Base-by-base conservation (phyloP, 2,329 filamentous ascomycete genomes). In the Fusarium duplospermum region DNA sequence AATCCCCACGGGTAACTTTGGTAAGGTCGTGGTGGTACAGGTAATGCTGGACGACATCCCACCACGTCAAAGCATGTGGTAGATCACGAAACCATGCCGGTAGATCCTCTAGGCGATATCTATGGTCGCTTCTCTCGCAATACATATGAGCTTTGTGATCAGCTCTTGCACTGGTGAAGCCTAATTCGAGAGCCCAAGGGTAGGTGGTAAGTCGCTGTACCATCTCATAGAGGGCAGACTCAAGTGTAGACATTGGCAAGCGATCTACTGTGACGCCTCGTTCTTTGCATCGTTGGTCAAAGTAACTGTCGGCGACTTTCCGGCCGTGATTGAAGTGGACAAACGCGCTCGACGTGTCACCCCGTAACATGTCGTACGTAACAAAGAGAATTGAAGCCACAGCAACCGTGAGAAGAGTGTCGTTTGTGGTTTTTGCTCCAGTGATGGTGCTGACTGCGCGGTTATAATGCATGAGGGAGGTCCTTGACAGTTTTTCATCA, bases 141-240 rank as follows among this genome's bases (percentile, higher is more conserved):
- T 59, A 54, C 24, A 45, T 61, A n/a, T 63, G 50, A 8, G 60
- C 33, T 20, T 33, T 45, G 20, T 66, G 60, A 14, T 71, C 64
- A 4, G 57, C 14, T 16, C 20, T 52, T 11, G 62, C 62, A 18
- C 60, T 70, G 0, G 62, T 52, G 4, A 73, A 63, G 6, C 71
- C 73, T 1, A 75, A 27, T 22, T 69, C 65, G 2, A 77, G 50
- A 8, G 69, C 62, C 75, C 75, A 77, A 0, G 75, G 72, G 18
- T 76, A 76, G 3, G 71, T 77, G 11, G 64, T 73, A 13, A 77
- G 62, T 2, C 75, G 75, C 62, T 77, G 75, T 20, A 75, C 54
- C 54, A 73, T 73, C 22, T 77, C 75, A 22, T 70, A 73, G 8
- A 70, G 16, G 14, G 74, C 74, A 8, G 66, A 62, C 14, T 76